Evolutionary conservation across 805 yeast species (phyloP).

Genomic region (Metschnikowia henanensis): DNA sequence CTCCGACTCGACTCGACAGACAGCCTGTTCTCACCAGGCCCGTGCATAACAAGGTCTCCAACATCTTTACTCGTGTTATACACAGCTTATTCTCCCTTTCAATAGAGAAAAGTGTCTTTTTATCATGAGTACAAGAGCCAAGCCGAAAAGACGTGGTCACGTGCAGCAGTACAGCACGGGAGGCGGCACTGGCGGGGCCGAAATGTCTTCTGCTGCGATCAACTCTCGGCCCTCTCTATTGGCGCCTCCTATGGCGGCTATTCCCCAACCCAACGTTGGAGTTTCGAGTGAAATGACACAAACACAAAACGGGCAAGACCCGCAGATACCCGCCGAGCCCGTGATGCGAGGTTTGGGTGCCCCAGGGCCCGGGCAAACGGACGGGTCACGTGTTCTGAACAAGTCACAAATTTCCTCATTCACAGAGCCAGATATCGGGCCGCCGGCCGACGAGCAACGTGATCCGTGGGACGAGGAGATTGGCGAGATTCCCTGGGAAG

Average conservation of each 20-base stretch:
- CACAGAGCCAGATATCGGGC: neutral
- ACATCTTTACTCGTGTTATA: neutral
- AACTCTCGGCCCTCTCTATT: neutral
- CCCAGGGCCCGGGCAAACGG: neutral
- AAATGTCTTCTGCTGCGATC: neutral
- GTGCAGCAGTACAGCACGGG: conserved; percentile 19
- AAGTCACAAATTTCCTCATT: neutral
- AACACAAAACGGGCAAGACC: neutral
- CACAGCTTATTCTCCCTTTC: neutral
- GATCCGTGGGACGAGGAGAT: conserved; percentile 21
- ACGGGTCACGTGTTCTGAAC: neutral
- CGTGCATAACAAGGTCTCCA: neutral
- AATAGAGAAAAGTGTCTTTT: neutral
- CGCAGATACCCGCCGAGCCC: neutral
- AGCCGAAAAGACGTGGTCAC: conserved; percentile 17
- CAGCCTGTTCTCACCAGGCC: no score
- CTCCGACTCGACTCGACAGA: no score
- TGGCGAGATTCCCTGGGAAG: conserved; percentile 20
- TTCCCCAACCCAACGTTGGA: neutral
- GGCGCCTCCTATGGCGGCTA: conserved; percentile 1
- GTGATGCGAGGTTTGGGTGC: no score
- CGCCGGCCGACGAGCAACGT: neutral
- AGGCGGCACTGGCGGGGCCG: conserved; percentile 1
- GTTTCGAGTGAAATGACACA: no score
- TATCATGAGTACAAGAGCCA: conserved; percentile 14